Conservation (phyloP, 2,329 filamentous ascomycete genomes). For the Aureobasidium leucospermi region DNA sequence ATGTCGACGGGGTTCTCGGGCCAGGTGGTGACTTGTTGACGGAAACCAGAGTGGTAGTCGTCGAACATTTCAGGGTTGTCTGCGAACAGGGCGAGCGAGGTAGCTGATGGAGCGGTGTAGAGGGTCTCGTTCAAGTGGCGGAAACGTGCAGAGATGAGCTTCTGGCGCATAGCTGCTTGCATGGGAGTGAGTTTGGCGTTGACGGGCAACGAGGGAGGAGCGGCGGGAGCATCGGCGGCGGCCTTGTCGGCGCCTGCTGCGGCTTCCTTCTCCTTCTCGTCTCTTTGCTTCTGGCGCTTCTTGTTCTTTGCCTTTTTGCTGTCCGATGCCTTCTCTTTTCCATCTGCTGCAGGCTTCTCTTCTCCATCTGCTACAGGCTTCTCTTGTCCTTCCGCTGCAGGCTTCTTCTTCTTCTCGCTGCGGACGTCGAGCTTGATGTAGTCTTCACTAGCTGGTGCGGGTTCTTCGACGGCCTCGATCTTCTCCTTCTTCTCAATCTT, state of each 20-base stretch:
- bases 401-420: constrained; percentile 14
- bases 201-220: constrained; percentile 25
- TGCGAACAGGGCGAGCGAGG: constrained; percentile 76
- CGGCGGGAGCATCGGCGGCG: constrained; percentile 25
- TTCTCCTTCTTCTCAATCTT: constrained; percentile 29
- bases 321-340: constrained; percentile 25
- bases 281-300: constrained; percentile 16
- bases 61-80: constrained; percentile 86
- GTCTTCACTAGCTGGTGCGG: constrained; percentile 19
- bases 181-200: constrained; percentile 73
- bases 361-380: constrained; percentile 24
- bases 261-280: constrained; percentile 24
- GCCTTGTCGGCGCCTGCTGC: constrained; percentile 24
- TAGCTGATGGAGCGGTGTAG: constrained; percentile 80
- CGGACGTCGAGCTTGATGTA: constrained; percentile 4
- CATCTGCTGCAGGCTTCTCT: constrained; percentile 25
- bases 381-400: constrained; percentile 13
- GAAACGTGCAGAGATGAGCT: constrained; percentile 91
- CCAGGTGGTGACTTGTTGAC: constrained; percentile 91
- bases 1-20: constrained; percentile 91
- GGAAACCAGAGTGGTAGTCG: constrained; percentile 95
- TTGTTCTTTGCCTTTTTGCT: constrained; percentile 22
- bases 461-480: constrained; percentile 22
- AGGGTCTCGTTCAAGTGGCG: constrained; percentile 94
- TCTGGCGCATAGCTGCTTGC: constrained; percentile 88